These are phyloP conservation scores for Musa schizocarpa DNA, from an alignment of 176 grass and related monocot genomes.

Conservation along the genomic window DNA sequence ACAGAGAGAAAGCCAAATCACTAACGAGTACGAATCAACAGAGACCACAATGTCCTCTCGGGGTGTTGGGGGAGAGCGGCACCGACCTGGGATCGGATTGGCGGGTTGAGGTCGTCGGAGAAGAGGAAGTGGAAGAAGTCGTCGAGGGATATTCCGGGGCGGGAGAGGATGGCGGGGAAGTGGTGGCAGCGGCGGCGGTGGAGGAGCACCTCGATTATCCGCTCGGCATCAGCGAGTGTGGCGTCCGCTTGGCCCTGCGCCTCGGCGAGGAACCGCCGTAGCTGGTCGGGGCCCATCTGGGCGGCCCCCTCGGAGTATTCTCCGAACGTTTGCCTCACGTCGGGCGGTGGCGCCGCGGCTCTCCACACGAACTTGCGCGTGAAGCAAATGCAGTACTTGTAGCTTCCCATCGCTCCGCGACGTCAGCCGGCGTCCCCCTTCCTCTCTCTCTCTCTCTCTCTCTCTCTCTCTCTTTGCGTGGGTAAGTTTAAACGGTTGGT, in stretches of 20 bases:
- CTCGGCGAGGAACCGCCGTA: slow-evolving; percentile 4
- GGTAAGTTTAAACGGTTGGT: background rate
- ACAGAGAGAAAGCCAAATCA: background rate
- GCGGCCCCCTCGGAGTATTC: background rate
- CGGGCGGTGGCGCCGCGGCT: slow-evolving; percentile 1
- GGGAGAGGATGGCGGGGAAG: background rate
- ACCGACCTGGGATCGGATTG: slow-evolving; percentile 8
- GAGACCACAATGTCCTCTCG: background rate
- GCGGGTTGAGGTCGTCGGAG: slow-evolving; percentile 10
- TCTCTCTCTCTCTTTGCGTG: background rate
- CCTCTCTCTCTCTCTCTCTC: too few species aligned
- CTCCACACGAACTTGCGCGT: slow-evolving; percentile 14
- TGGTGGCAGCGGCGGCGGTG: background rate
- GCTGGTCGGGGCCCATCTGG: background rate
- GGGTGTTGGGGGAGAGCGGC: background rate
- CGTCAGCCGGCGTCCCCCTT: background rate
- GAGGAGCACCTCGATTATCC: background rate
- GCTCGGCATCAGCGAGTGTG: slow-evolving; percentile 4
- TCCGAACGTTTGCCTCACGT: slow-evolving; percentile 7
- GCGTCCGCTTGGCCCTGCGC: background rate
- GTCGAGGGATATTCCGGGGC: slow-evolving; percentile 3
- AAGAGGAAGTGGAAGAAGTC: slow-evolving; percentile 19
- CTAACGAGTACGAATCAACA: background rate
- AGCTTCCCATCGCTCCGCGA: background rate
- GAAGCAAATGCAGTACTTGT: slow-evolving; percentile 20